Base-by-base conservation (phyloP, 2,329 filamentous ascomycete genomes). In the Colletotrichum musae region DNA sequence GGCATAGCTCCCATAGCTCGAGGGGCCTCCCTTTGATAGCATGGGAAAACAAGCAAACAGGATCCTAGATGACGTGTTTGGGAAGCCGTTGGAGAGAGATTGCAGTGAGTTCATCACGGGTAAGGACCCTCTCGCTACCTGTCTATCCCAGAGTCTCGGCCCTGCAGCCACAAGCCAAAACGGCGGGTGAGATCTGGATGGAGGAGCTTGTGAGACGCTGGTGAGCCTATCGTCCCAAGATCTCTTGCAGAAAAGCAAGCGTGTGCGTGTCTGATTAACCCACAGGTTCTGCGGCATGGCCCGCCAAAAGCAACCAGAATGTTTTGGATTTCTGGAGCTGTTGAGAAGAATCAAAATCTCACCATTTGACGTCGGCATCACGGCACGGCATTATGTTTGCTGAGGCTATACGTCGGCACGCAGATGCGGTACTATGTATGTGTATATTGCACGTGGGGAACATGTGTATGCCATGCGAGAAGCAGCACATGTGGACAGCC, bases 1-100 rank as follows among this genome's bases (percentile, higher is more conserved):
- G 47, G 24, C 52, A 54, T 21, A 18, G 26, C 52, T 47, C 24
- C 32, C 9, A 28, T 21, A 4, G 18, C 45, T 48, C 6, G 6
- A 4, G 15, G 10, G 15, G 41, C 52, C 45, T 28, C 6, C 32
- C 15, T 16, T 15, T 18, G 24, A 48, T 61, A 32, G 28, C 32
- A 32, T 28, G 28, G 3, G 56, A 32, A 53, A 41, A 21, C n/a
- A 39, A 53, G 47, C 45, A 58, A 36, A 57, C 24, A 28, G 26
- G 18, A 21, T 47, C 32, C 52, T 15, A 48, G 47, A 24, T 60
- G 45, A 39, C 52, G 52, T 41, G 57, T 28, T 43, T 54, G 64
- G 53, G 57, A n/a, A 13, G 36, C n/a, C 43, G 58, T 58, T 50
- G 45, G 32, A 67, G 39, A 58, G 67, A 58, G 41, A 68, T 64